These are phyloP conservation scores for Aurinia saxatilis DNA, from an alignment of 345 rosid species.

Conservation along the genomic window DNA sequence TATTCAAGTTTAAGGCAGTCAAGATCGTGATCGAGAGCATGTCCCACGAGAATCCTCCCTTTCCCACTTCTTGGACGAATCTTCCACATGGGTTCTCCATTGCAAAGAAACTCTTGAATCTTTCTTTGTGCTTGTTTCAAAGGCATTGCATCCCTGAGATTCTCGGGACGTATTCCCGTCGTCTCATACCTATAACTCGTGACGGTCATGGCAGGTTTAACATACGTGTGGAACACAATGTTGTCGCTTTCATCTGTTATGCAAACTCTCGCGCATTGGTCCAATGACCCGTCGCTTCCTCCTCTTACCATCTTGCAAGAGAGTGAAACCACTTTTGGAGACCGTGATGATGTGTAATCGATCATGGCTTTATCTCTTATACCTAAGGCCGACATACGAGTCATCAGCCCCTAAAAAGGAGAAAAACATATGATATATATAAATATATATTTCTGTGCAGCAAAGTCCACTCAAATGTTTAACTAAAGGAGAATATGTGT, in stretches of 20 bases:
- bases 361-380: conserved; percentile 43
- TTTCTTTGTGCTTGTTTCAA: conserved; percentile 57
- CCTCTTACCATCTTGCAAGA: conserved; percentile 97
- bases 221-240: conserved; percentile 64
- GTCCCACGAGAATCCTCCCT: conserved; percentile 93
- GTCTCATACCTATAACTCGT: conserved; percentile 82
- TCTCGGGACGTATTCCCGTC: conserved; percentile 74
- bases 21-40: conserved; percentile 76
- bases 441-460: not conserved
- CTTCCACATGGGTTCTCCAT: conserved; percentile 91
- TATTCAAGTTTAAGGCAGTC: conserved; percentile 72
- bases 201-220: conserved; percentile 65
- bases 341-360: conserved; percentile 42
- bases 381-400: conserved; percentile 60
- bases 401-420: conserved; percentile 36
- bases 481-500: no score
- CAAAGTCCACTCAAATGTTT: not conserved
- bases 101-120: conserved; percentile 82
- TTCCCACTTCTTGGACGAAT: conserved; percentile 65
- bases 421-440: not conserved
- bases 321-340: conserved; percentile 56
- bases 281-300: conserved; percentile 82
- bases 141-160: conserved; percentile 68
- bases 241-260: conserved; percentile 70
- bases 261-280: conserved; percentile 75